These are phyloP conservation scores for Mycena chlorophos DNA, from an alignment of 768 basidiomycete species.

Conservation along the genomic window DNA sequence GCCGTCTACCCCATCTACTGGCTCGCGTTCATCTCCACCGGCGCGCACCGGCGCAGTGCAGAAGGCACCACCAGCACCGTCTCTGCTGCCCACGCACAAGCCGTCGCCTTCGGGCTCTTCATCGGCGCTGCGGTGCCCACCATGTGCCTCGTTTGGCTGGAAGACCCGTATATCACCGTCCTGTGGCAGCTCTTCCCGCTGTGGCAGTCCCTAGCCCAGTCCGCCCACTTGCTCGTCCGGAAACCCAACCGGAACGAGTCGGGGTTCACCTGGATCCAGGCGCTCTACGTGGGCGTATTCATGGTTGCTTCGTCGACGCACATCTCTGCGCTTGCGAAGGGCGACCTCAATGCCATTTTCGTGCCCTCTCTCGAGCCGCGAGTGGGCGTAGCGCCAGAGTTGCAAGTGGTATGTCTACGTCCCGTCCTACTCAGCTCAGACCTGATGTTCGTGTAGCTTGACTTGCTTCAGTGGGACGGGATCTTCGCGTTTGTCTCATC, in stretches of 20 bases:
- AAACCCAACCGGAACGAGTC: constrained; percentile 35
- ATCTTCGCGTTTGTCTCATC: constrained; percentile 40
- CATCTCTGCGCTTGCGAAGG: constrained; percentile 38
- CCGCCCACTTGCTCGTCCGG: constrained; percentile 41
- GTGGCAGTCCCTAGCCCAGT: constrained; percentile 43
- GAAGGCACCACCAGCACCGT: constrained; percentile 25
- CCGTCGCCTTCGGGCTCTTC: constrained; percentile 49
- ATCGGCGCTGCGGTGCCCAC: constrained; percentile 50
- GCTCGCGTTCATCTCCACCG: constrained; percentile 44
- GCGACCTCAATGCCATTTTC: constrained; percentile 34
- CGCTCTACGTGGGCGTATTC: constrained; percentile 41
- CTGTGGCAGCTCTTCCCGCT: constrained; percentile 57
- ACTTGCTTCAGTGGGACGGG: constrained; percentile 56
- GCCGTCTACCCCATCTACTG: constrained; percentile 49
- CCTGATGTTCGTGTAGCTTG: constrained; percentile 22
- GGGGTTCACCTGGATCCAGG: constrained; percentile 38
- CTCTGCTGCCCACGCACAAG: constrained; percentile 51
- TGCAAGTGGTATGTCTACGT: constrained; percentile 28
- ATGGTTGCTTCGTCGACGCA: constrained; percentile 45
- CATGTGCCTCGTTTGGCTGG: constrained; percentile 42
- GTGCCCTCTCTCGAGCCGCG: constrained; percentile 37
- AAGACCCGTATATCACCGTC: constrained; percentile 46
- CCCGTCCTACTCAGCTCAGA: constrained; percentile 12
- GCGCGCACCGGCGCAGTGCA: constrained; percentile 27
- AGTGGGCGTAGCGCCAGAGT: constrained; percentile 24